phyloP scores from a whole-genome alignment of 768 basidiomycete species.

The Amanita exitialis region DNA sequence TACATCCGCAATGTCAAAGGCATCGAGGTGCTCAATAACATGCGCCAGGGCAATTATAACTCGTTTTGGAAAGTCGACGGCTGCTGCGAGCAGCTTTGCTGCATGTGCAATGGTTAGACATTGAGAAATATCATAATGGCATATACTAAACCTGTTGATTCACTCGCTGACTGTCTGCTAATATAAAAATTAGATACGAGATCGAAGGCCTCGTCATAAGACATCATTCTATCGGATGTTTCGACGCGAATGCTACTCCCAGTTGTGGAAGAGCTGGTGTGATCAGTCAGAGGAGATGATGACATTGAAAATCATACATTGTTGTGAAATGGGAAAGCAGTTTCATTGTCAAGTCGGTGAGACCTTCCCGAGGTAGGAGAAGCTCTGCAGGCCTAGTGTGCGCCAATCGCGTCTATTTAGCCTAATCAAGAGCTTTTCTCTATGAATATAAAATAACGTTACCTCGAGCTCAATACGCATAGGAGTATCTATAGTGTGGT shows the following conservation, averaged over 20 bases:
- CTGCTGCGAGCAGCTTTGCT: conserved; percentile 55
- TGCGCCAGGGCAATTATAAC: conserved; percentile 70
- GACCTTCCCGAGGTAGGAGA: conserved; percentile 44
- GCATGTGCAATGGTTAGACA: not conserved
- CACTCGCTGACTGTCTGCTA: conserved; percentile 26
- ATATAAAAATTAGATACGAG: conserved; percentile 59
- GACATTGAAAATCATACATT: conserved; percentile 24
- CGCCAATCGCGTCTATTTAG: conserved; percentile 66
- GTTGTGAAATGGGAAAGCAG: conserved; percentile 64
- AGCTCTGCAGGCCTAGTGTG: conserved; percentile 82
- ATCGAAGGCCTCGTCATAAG: conserved; percentile 63
- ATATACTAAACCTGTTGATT: conserved; percentile 33
- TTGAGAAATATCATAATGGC: conserved; percentile 8
- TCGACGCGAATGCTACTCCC: conserved; percentile 52
- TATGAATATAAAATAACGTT: conserved; percentile 6
- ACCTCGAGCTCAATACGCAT: conserved; percentile 91
- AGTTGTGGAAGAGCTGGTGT: conserved; percentile 24
- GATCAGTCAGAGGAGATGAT: not conserved
- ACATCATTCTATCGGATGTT: conserved; percentile 39
- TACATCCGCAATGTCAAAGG: conserved; percentile 71
- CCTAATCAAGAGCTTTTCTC: not conserved
- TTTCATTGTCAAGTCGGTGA: conserved; percentile 66
- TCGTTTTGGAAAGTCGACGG: conserved; percentile 58
- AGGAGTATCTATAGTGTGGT: conserved; percentile 43
- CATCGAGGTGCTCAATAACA: conserved; percentile 55